Conservation (phyloP, 352 stramenopile species). For the Saprolegnia diclina region DNA sequence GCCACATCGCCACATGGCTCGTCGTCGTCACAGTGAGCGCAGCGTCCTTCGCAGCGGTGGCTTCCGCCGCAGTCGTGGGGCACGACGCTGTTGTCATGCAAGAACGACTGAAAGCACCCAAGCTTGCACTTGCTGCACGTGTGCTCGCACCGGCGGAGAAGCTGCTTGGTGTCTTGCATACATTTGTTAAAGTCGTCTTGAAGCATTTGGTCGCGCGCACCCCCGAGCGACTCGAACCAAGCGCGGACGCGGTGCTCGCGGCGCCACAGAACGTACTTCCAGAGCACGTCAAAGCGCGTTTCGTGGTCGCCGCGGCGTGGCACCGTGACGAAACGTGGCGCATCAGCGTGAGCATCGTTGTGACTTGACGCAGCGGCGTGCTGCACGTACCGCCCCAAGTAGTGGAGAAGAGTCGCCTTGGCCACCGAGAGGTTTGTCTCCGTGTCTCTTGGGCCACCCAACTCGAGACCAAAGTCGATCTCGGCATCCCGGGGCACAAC, state of each 20-base stretch:
- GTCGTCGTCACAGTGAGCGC: constrained; percentile 45
- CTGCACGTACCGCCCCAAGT: neutral
- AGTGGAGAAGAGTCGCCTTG: neutral
- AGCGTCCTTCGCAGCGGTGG: constrained; percentile 43
- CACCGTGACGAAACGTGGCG: neutral
- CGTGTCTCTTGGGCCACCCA: neutral
- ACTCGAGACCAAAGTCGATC: constrained; percentile 8
- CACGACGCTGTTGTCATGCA: constrained; percentile 29
- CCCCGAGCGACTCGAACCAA: constrained; percentile 1
- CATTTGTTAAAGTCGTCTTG: constrained; percentile 45
- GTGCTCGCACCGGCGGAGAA: constrained; percentile 55
- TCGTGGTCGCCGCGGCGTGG: neutral
- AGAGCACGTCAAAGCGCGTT: neutral
- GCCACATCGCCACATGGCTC: constrained; percentile 42
- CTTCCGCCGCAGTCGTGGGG: constrained; percentile 48
- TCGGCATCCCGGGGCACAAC: neutral
- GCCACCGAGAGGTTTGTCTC: neutral
- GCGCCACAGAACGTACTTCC: neutral
- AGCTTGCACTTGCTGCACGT: constrained; percentile 47
- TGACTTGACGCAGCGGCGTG: neutral
- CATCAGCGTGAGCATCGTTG: neutral
- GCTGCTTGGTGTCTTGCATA: constrained; percentile 42
- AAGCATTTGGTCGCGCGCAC: neutral
- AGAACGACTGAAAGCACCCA: constrained; percentile 54
- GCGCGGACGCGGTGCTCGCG: constrained; percentile 2